Percentiles rank a stretch among this genome's conserved stretches.
phyloP scores from a whole-genome alignment of 1,139 yeast genomes.

The Kodamaea sp. region DNA sequence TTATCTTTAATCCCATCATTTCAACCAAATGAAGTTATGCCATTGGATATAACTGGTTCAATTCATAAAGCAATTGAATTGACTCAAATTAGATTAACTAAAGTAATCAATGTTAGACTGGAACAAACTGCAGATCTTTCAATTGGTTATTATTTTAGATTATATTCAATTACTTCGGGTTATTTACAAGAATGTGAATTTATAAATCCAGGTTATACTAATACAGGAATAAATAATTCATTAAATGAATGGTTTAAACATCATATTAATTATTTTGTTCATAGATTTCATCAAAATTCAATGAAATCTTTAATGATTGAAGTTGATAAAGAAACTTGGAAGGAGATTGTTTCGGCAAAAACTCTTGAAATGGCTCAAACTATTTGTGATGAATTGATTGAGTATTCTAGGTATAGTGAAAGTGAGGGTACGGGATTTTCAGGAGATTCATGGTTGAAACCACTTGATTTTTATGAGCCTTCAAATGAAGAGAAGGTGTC shows the following conservation, averaged over 20 bases:
- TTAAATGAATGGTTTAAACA: slow-evolving; percentile 65
- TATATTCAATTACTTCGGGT: slow-evolving; percentile 63
- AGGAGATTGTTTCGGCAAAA: slow-evolving; percentile 42
- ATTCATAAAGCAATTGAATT: slow-evolving; percentile 66
- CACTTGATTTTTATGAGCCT: slow-evolving; percentile 25
- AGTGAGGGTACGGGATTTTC: slow-evolving; percentile 25
- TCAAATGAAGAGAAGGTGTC: background rate
- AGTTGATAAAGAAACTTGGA: slow-evolving; percentile 77
- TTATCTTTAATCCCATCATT: slow-evolving; percentile 48
- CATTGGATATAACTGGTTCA: slow-evolving; percentile 61
- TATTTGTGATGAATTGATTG: slow-evolving; percentile 52
- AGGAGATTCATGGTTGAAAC: slow-evolving; percentile 46
- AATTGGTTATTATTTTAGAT: slow-evolving; percentile 53
- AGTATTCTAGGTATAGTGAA: slow-evolving; percentile 46
- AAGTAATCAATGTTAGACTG: slow-evolving; percentile 72
- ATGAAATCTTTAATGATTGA: slow-evolving; percentile 42
- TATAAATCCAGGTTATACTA: slow-evolving; percentile 68
- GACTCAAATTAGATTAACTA: slow-evolving; percentile 74
- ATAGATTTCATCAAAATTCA: slow-evolving; percentile 53
- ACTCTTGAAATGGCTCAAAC: slow-evolving; percentile 44
- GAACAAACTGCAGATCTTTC: slow-evolving; percentile 62
- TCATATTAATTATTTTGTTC: slow-evolving; percentile 61
- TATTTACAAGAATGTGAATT: slow-evolving; percentile 84
- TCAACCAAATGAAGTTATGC: slow-evolving; percentile 41
- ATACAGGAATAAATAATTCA: slow-evolving; percentile 46